Evolutionary conservation across 2,329 filamentous ascomycete species (phyloP), one percentile per base, ranked within the genome.

Genomic region (Arthrobotrys musiformis): DNA sequence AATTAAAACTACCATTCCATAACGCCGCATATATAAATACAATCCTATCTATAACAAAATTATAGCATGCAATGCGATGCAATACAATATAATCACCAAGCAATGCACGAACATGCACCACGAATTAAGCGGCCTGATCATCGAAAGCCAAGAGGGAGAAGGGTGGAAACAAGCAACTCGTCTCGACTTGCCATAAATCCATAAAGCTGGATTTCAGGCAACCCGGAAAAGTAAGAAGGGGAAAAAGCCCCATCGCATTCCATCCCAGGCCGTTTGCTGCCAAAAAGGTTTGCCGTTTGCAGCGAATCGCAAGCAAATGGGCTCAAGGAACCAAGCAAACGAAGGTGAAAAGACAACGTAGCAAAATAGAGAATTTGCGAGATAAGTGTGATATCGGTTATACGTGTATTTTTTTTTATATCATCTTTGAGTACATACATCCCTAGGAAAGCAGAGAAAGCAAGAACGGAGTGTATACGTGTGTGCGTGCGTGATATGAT

Each of bases 351-450:
- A 15, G 40, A 17, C 7, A 11, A 11, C 30, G n/a, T n/a, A n/a
- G n/a, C n/a, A n/a, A n/a, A n/a, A n/a, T n/a, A n/a, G n/a, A n/a
- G n/a, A n/a, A n/a, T n/a, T n/a, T n/a, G n/a, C n/a, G n/a, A n/a
- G n/a, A n/a, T n/a, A n/a, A n/a, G n/a, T n/a, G n/a, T n/a, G n/a
- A n/a, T n/a, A n/a, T n/a, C n/a, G n/a, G n/a, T 56, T 58, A 58
- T 58, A 58, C 26, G 54, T 58, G n/a, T n/a, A n/a, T n/a, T n/a
- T n/a, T n/a, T 3, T 17, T 58, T 40, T 58, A 58, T 40, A 11
- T 40, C 30, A 24, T 26, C 54, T 15, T n/a, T 58, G 40, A 58
- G 19, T 58, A 58, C 54, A 58, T 58, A 24, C 50, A 13, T 54
- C 24, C 48, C 22, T 52, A 28, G 3, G n/a, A 33, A 28, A 11